Evolutionary conservation across 345 rosid genomes (phyloP), one percentile per base, ranked within the genome.

Genomic region (Eutrema yunnanense): DNA sequence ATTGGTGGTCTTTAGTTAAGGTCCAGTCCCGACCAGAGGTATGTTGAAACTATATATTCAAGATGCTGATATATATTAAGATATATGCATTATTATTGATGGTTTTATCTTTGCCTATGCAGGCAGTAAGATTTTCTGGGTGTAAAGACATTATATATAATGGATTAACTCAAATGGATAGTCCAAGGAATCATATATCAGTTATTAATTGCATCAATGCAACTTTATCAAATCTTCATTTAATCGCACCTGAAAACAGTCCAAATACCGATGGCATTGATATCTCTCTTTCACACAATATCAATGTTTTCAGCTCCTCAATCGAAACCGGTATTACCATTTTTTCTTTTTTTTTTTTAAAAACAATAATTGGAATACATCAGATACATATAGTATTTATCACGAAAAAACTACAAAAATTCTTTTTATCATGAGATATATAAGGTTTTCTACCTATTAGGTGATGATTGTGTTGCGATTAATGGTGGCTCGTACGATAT

Each of bases 181-280:
- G 54, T 71, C 82, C 62, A n/a, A 42, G 12, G 7, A 74, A 58
- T 67, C 78, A 74, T 34, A 66, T 74, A 29, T 30, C 67, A 30
- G 3, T 74, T 3, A 0, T 2, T 66, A 11, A 3, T 30, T 74
- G 72, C 60, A 13, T 4, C 0, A 41, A 66, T 9, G 71, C 11
- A 49, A 74, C 72, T 58, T 38, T 74, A 16, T 65, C 67, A 30
- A 66, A 74, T 74, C 36, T 74, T 40, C 32, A 41, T 41, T 7
- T 74, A n/a, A 32, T 32, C 6, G 72, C 78, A 57, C 67, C 78
- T 0, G 46, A 10, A 38, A 33, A 58, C 16, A 74, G 78, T 58
- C 78, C 78, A 56, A 74, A 74, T 65, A 74, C 78, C 0, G 78
- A 74, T 57, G 78, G 78, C 6, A 74, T 74, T 32, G 27, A 74